A percentile compares a stretch with the other conserved stretches of the same genome.
These are phyloP conservation scores for Vicia faba DNA, from an alignment of 306 rosid genomes.

Conservation along the genomic window DNA sequence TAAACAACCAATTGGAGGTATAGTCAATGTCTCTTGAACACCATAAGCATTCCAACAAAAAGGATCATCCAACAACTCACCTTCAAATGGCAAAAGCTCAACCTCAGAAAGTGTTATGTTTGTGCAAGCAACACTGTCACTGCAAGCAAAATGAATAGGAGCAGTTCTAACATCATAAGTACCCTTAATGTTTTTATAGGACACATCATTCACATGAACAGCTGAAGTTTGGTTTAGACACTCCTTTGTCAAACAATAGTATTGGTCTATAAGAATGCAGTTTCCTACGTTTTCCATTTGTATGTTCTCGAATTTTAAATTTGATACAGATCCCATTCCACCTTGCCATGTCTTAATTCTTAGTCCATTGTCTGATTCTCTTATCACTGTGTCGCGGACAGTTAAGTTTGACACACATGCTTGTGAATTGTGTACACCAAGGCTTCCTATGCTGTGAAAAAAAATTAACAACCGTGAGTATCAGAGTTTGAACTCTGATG, in stretches of 20 bases:
- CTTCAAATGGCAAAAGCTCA: constrained; percentile 81
- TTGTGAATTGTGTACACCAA: constrained; percentile 82
- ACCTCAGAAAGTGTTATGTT: constrained; percentile 83
- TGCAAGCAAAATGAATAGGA: constrained; percentile 94
- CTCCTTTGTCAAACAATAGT: constrained; percentile 80
- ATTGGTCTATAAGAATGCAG: constrained; percentile 83
- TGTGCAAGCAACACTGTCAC: constrained; percentile 86
- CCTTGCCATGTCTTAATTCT: constrained; percentile 99
- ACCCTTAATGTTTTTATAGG: constrained; percentile 76
- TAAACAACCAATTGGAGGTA: constrained; percentile 85
- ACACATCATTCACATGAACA: constrained; percentile 68
- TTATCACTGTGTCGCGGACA: constrained; percentile 58
- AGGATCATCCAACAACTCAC: constrained; percentile 76
- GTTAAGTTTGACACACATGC: constrained; percentile 93
- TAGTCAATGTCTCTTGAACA: constrained; percentile 68
- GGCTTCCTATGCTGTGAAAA: constrained; percentile 84
- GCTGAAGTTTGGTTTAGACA: constrained; percentile 87
- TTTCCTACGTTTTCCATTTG: constrained; percentile 84
- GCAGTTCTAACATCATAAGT: constrained; percentile 83
- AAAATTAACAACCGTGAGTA: too few relatives aligned
- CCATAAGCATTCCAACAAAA: constrained; percentile 98
- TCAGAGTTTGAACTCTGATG: too few relatives aligned
- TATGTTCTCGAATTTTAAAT: constrained; percentile 66
- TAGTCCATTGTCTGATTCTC: constrained; percentile 84
- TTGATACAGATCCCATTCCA: constrained; percentile 74